Conservation (phyloP, 108 stramenopile species). For the Pelagomonas calceolata region DNA sequence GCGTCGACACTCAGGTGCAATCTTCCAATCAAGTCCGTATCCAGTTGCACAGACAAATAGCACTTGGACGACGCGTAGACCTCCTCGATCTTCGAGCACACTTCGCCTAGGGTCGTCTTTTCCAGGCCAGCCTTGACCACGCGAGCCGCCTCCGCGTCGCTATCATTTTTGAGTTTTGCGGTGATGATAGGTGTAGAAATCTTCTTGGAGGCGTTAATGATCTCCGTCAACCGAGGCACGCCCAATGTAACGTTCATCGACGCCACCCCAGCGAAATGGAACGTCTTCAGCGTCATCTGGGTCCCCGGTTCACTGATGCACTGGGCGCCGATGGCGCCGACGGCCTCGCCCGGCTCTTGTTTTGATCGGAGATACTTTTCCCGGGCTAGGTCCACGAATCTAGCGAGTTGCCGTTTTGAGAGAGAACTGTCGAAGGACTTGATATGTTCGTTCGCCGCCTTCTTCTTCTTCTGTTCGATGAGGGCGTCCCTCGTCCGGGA, state of each 20-base stretch:
- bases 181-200: constrained; percentile 99
- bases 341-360: constrained; percentile 89
- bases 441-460: not conserved
- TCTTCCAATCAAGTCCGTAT: constrained; percentile 70
- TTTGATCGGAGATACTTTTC: constrained; percentile 62
- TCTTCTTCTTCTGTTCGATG: not conserved
- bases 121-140: constrained; percentile 93
- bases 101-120: constrained; percentile 88
- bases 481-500: no score
- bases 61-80: constrained; percentile 62
- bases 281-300: constrained; percentile 94
- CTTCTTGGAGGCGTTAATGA: constrained; percentile 91
- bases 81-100: constrained; percentile 81
- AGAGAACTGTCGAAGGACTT: constrained; percentile 13
- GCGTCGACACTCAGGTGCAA: constrained; percentile 81
- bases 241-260: constrained; percentile 99
- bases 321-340: constrained; percentile 94
- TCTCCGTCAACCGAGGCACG: constrained; percentile 95
- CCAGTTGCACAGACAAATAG: constrained; percentile 82
- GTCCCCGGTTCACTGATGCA: constrained; percentile 94
- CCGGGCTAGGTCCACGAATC: constrained; percentile 53
- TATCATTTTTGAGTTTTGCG: constrained; percentile 65
- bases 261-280: constrained; percentile 98
- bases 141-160: constrained; percentile 64
- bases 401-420: constrained; percentile 59